Evolutionary conservation across 2,329 filamentous ascomycete genomes (phyloP), one percentile per base, ranked within the genome.

Genomic region (Trichoderma brevicompactum): DNA sequence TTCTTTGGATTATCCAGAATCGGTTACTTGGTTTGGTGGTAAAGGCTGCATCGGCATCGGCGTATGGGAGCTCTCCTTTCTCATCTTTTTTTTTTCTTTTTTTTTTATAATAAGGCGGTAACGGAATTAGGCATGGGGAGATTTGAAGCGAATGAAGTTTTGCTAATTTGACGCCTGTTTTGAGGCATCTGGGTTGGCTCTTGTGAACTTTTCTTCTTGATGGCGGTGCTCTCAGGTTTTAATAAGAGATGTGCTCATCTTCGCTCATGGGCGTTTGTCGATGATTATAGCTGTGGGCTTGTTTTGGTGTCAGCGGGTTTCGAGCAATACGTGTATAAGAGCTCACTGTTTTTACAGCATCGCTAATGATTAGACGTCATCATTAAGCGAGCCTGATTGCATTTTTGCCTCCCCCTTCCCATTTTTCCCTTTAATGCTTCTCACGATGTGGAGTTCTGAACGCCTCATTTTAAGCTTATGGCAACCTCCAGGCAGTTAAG

Each of bases 401-500:
- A 9, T 5, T n/a, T 7, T 12, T 34, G n/a, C 32, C 23, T 28
- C 23, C 17, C 32, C 40, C 60, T 32, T 46, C 5, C 13, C 15
- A 3, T 34, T 7, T 50, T 40, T 10, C 43, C 32, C 19, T 7
- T 41, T 41, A 43, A 36, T 59, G 56, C n/a, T 40, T 49, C 9
- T 49, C 44, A 15, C 19, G 5, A 32, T 12, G 34, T 28, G 12
- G 4, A 5, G 9, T 19, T 41, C 17, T 19, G n/a, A 41, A n/a
- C 10, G 19, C n/a, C 60, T 80, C 76, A 85, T 69, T 78, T 80
- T 40, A 83, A 74, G 62, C 75, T 75, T 46, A 87, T 78, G 7
- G 75, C 77, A 9, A 82, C 79, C 72, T 86, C 83, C 40, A 87
- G 71, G 41, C 78, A 82, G 68, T 83, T 86, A 64, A 86, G 69